These are phyloP conservation scores for Tilletia caries DNA, from an alignment of 1,284 basidiomycete genomes.

Conservation along the genomic window DNA sequence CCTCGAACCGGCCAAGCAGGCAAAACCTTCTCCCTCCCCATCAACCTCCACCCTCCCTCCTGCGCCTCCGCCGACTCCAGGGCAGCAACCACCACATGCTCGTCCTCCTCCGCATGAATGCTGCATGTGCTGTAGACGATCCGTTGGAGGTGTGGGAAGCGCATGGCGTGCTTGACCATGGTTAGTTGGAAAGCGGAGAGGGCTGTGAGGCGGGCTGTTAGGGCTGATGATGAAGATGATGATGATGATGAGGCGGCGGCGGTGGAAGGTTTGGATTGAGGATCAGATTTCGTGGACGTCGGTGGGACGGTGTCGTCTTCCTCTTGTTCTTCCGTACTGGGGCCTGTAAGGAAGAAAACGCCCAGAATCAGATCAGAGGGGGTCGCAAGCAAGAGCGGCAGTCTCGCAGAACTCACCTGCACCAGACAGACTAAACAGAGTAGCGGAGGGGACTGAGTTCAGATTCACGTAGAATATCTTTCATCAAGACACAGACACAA, in stretches of 20 bases:
- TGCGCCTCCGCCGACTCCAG: constrained; percentile 31
- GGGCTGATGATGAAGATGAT: not conserved
- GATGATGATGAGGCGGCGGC: not conserved
- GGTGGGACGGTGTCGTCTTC: not conserved
- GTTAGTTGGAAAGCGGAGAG: constrained; percentile 64
- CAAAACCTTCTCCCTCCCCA: constrained; percentile 28
- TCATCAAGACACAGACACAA: not conserved
- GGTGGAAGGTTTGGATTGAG: not conserved
- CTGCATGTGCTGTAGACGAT: constrained; percentile 97
- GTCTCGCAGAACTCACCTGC: not conserved
- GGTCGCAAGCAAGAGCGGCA: no score
- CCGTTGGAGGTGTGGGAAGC: constrained; percentile 66
- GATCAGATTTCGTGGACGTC: not conserved
- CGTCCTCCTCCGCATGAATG: constrained; percentile 85
- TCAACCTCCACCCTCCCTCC: constrained; percentile 33
- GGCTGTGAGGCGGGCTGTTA: constrained; percentile 17
- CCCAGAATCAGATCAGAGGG: no score
- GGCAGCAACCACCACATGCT: constrained; percentile 66
- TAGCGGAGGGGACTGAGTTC: no score
- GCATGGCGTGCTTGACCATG: constrained; percentile 93
- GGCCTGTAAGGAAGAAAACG: not conserved
- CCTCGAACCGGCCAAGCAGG: constrained; percentile 43
- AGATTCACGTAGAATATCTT: no score
- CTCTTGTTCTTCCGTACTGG: constrained; percentile 7
- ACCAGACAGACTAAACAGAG: not conserved